phyloP scores from a whole-genome alignment of 352 stramenopile genomes.

The Phytopythium cucurbitacearum region DNA sequence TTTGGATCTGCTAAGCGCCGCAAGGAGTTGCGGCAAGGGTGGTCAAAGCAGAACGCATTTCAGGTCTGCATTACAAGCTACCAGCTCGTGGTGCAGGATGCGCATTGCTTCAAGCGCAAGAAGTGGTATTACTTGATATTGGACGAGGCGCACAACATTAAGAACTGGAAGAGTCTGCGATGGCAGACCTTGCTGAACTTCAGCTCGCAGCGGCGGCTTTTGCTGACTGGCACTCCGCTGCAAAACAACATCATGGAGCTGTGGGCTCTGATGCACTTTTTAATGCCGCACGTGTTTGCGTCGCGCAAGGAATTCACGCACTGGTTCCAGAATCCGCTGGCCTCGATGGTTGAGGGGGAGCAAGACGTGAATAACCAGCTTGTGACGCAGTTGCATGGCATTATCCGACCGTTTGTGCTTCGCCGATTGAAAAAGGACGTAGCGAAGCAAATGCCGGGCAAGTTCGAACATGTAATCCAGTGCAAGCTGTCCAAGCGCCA shows the following conservation, averaged over 20 bases:
- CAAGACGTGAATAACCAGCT: slow-evolving; percentile 85
- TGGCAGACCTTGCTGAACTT: slow-evolving; percentile 99
- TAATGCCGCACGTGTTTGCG: slow-evolving; percentile 97
- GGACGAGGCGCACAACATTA: slow-evolving; percentile 99
- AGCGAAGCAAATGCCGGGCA: slow-evolving; percentile 95
- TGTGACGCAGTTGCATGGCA: slow-evolving; percentile 93
- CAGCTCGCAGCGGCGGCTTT: slow-evolving; percentile 90
- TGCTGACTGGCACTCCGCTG: slow-evolving; percentile 97
- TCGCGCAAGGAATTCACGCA: slow-evolving; percentile 95
- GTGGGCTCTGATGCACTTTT: slow-evolving; percentile 97
- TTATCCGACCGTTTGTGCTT: slow-evolving; percentile 98
- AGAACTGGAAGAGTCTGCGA: slow-evolving; percentile 98
- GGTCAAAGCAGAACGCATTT: slow-evolving; percentile 95
- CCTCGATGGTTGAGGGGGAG: slow-evolving; percentile 65
- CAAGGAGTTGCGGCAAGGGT: slow-evolving; percentile 89
- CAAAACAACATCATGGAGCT: slow-evolving; percentile 98
- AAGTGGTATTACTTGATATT: slow-evolving; percentile 99
- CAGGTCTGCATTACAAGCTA: slow-evolving; percentile 99
- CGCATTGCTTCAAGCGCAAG: slow-evolving; percentile 96
- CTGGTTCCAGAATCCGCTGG: slow-evolving; percentile 98
- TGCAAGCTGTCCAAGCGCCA: slow-evolving; percentile 94
- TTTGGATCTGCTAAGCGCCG: slow-evolving; percentile 96
- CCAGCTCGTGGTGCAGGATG: slow-evolving; percentile 97
- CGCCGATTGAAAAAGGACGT: slow-evolving; percentile 97
- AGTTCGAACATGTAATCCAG: slow-evolving; percentile 96